Evolutionary conservation across 805 yeast genomes (phyloP).

Genomic region (Yarrowia hollandica): DNA sequence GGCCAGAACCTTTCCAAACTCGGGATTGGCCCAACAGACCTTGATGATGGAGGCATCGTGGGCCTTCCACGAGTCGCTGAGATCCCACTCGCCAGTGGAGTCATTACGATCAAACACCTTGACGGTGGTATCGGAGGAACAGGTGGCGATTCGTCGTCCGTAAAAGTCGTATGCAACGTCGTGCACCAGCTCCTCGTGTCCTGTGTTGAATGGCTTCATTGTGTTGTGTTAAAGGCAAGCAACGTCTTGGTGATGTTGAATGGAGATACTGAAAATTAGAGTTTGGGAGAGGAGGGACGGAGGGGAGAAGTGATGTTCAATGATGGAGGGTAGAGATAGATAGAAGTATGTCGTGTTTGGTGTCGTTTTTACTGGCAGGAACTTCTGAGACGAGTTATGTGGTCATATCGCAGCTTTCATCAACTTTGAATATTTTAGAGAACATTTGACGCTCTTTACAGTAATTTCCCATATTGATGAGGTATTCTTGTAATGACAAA

Average conservation of each 20-base stretch:
- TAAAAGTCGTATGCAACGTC: constrained; percentile 88
- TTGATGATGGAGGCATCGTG: constrained; percentile 86
- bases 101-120: constrained; percentile 71
- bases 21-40: constrained; percentile 92
- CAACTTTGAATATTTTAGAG: too few relatives aligned
- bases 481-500: too few relatives aligned
- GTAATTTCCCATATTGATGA: too few relatives aligned
- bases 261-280: neutral
- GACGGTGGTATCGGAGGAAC: constrained; percentile 91
- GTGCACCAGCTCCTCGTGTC: constrained; percentile 90
- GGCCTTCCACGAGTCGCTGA: constrained; percentile 91
- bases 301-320: neutral
- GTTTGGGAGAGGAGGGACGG: neutral
- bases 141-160: constrained; percentile 89
- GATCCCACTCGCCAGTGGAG: constrained; percentile 59
- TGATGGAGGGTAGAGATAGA: neutral
- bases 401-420: too few relatives aligned
- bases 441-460: too few relatives aligned
- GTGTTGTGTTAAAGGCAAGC: neutral
- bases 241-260: neutral
- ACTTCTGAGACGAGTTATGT: too few relatives aligned
- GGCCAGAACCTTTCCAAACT: constrained; percentile 82
- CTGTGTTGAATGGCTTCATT: constrained; percentile 77
- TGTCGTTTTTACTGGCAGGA: neutral
- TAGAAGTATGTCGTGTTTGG: too few relatives aligned